Evolutionary conservation across 805 yeast genomes (phyloP), one percentile per base, ranked within the genome.

Genomic region (Tetrapisispora phaffii): DNA sequence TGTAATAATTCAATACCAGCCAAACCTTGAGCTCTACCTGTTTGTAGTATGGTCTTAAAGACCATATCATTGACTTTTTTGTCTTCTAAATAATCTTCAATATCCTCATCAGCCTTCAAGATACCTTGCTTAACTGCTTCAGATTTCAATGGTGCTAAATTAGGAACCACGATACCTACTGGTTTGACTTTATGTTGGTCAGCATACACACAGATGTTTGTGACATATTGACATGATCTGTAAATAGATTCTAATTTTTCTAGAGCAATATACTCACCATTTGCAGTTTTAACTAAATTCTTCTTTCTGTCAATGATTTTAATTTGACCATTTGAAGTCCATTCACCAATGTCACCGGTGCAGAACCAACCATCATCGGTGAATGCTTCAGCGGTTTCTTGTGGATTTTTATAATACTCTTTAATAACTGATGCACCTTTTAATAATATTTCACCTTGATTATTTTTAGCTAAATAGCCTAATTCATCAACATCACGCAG

Each of bases 231-330:
- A 66, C 83, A 83, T 26, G 96, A 82, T 68, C 97, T 79, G 72
- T 93, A 93, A 41, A 85, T 73, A 10, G 95, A 76, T 70, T 93
- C 98, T 53, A 93, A 72, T 68, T 89, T 89, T 69, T 93, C 98
- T 58, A 93, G 75, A 4, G 98, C 98, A 65, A 93, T 86, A 68
- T 93, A 93, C 71, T 93, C 98, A 69, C 98, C 98, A 64, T 93
- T 90, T 58, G 77, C 74, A 17, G 98, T 93, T 75, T 93, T 93
- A 56, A 93, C 95, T 67, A 93, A 74, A 66, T 93, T 93, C 80
- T 93, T 93, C 73, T 79, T 85, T 64, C 98, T 84, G 70, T 93
- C 98, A 63, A 93, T 85, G 49, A 93, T 72, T 61, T 75, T 79
- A 60, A 93, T 73, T 47, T 79, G 81, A 53, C 97, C 97, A 52